A percentile compares a stretch with the other conserved stretches of the same genome.
Evolutionary conservation across 768 basidiomycete species (phyloP).

Genomic region (Kwoniella dejecticola): DNA sequence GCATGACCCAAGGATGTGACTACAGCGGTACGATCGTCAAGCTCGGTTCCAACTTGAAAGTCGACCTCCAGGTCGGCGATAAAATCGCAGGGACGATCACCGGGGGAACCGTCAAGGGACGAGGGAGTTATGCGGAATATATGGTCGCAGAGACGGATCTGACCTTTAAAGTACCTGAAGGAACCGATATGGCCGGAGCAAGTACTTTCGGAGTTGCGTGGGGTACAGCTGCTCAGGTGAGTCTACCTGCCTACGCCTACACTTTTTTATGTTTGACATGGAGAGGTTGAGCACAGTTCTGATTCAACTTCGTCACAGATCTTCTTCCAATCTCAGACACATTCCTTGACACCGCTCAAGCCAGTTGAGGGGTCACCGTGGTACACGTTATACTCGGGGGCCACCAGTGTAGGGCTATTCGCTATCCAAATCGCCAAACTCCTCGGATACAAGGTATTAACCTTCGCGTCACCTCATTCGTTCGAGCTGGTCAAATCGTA

Average conservation of each 20-base stretch:
- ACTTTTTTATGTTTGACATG: neutral
- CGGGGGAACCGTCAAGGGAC: slow-evolving; percentile 33
- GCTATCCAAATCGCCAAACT: slow-evolving; percentile 45
- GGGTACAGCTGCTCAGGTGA: slow-evolving; percentile 39
- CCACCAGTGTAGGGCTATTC: slow-evolving; percentile 56
- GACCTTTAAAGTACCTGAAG: slow-evolving; percentile 38
- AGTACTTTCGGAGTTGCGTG: slow-evolving; percentile 40
- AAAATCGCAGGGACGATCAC: slow-evolving; percentile 39
- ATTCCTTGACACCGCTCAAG: neutral
- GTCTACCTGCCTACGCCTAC: too few relatives aligned
- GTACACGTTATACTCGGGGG: slow-evolving; percentile 51
- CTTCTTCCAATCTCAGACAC: slow-evolving; percentile 3
- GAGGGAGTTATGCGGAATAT: slow-evolving; percentile 43
- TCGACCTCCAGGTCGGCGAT: slow-evolving; percentile 30
- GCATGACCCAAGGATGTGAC: slow-evolving; percentile 42
- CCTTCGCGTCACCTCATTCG: slow-evolving; percentile 56
- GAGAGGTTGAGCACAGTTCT: neutral
- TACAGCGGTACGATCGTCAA: slow-evolving; percentile 37
- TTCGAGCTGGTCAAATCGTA: slow-evolving; percentile 56
- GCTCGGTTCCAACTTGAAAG: slow-evolving; percentile 18
- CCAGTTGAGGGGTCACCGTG: neutral
- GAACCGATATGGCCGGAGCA: slow-evolving; percentile 21
- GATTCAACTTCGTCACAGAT: neutral
- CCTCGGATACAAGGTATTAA: slow-evolving; percentile 53
- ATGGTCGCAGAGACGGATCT: slow-evolving; percentile 25